Evolutionary conservation across 495 filamentous ascomycete genomes (phyloP), one percentile per base, ranked within the genome.

Genomic region (Penicillium flavigenum): DNA sequence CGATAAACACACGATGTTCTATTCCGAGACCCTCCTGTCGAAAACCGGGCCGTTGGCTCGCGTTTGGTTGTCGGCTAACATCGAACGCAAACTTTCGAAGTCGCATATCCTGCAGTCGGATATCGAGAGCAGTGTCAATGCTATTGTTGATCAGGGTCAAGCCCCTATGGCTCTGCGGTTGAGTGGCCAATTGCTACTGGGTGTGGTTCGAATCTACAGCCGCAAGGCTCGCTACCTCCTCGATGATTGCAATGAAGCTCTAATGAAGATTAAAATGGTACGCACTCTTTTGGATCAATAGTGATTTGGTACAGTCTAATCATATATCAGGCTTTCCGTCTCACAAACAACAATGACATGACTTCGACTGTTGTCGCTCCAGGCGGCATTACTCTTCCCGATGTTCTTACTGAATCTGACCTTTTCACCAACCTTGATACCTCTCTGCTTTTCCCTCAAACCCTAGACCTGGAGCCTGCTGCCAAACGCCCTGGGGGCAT

Each of bases 231-330:
- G 92, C 59, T 98, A 98, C 70, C 79, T 98, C 14, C 76, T 97
- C 39, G 94, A 98, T 68, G 94, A 98, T 69, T 98, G 94, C 77
- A 96, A 93, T 66, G 94, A 98, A 74, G 92, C 94, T 26, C 76
- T 98, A 54, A 85, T 94, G 79, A 97, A 96, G 74, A 96, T 98
- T 64, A 97, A 97, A 69, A 94, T 97, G 93, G 93, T 96, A 80
- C 26, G 81, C 56, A 32, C n/a, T 19, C 32, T 39, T 61, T 58
- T 20, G 11, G 20, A 43, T 3, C 5, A 16, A 32, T 38, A 4
- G 5, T 14, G 17, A 24, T 57, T 8, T 8, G 7, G 8, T 12
- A 42, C 10, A 39, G 12, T 12, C 43, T 43, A 36, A 55, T 20
- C 9, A 19, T 20, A 45, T 54, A 26, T 24, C 63, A 91, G 88